Conservation (phyloP, 1,284 basidiomycete species). For the Ustilago nuda region DNA sequence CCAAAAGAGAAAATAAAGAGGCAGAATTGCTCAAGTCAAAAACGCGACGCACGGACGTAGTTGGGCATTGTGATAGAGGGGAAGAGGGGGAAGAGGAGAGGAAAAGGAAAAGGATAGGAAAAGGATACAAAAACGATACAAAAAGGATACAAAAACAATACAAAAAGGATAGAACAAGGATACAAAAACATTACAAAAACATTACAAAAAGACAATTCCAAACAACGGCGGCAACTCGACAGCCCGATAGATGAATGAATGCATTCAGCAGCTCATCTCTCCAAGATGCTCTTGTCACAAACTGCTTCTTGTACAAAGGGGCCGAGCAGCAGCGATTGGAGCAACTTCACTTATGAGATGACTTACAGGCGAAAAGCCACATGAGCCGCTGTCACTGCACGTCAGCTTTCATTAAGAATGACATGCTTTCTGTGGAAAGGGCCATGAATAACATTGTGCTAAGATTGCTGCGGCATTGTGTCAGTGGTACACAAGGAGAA, state of each 20-base stretch:
- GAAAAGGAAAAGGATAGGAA: too few relatives aligned
- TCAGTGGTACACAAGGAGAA: not conserved
- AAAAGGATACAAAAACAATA: too few relatives aligned
- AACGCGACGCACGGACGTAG: not conserved
- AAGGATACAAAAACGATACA: too few relatives aligned
- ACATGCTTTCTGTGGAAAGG: not conserved
- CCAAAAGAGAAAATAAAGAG: not conserved
- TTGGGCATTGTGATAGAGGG: too few relatives aligned
- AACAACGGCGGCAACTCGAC: not conserved
- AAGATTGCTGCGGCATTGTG: not conserved
- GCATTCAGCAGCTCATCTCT: slow-evolving; percentile 4
- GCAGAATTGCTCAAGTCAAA: slow-evolving; percentile 8
- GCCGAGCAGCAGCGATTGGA: too few relatives aligned
- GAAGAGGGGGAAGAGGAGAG: not conserved
- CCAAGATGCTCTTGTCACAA: not conserved
- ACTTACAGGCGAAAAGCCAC: not conserved
- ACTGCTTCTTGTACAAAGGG: too few relatives aligned
- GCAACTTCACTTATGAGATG: too few relatives aligned
- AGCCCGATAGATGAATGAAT: not conserved
- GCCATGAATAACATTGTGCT: not conserved
- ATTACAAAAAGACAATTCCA: too few relatives aligned
- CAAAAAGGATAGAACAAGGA: too few relatives aligned
- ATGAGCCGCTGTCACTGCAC: not conserved
- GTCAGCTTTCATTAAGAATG: not conserved
- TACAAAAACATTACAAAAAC: too few relatives aligned